These are phyloP conservation scores for Tetrapyrgos nigripes DNA, from an alignment of 1,284 basidiomycete species.

Conservation along the genomic window DNA sequence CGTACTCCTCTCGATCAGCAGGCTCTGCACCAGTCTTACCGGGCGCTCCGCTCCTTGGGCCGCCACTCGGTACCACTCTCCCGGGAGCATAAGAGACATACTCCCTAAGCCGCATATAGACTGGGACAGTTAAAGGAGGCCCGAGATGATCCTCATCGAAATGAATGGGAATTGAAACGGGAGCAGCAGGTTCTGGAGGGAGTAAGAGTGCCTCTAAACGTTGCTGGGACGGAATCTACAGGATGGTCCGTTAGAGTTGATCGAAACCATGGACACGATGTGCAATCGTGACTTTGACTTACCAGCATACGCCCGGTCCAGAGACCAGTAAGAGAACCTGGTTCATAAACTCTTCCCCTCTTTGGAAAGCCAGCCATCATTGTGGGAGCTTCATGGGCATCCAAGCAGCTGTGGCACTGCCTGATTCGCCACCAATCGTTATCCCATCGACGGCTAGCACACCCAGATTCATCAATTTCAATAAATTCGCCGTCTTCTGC, in stretches of 20 bases:
- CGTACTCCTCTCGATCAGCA: slow-evolving; percentile 7
- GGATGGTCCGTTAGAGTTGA: background rate
- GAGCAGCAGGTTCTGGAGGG: slow-evolving; percentile 4
- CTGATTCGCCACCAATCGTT: slow-evolving; percentile 62
- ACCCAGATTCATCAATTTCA: slow-evolving; percentile 31
- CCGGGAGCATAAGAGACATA: slow-evolving; percentile 56
- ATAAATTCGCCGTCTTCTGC: background rate
- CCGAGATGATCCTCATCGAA: slow-evolving; percentile 45
- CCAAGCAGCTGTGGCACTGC: slow-evolving; percentile 50
- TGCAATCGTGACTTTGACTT: slow-evolving; percentile 27
- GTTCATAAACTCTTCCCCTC: slow-evolving; percentile 15
- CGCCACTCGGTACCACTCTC: slow-evolving; percentile 32
- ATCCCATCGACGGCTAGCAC: slow-evolving; percentile 56
- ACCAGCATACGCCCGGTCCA: slow-evolving; percentile 69
- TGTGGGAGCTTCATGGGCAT: background rate
- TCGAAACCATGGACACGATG: slow-evolving; percentile 5
- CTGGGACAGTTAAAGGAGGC: slow-evolving; percentile 44
- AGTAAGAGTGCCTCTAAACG: slow-evolving; percentile 12
- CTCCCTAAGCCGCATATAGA: slow-evolving; percentile 63
- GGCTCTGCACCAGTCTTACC: background rate
- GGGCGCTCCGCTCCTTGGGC: background rate
- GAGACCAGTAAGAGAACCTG: slow-evolving; percentile 48
- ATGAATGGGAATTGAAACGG: slow-evolving; percentile 25
- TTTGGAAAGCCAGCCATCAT: slow-evolving; percentile 14
- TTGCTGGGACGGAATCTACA: slow-evolving; percentile 27